These are phyloP conservation scores for Leccinum uliginosum DNA, from an alignment of 768 basidiomycete species.

Conservation along the genomic window DNA sequence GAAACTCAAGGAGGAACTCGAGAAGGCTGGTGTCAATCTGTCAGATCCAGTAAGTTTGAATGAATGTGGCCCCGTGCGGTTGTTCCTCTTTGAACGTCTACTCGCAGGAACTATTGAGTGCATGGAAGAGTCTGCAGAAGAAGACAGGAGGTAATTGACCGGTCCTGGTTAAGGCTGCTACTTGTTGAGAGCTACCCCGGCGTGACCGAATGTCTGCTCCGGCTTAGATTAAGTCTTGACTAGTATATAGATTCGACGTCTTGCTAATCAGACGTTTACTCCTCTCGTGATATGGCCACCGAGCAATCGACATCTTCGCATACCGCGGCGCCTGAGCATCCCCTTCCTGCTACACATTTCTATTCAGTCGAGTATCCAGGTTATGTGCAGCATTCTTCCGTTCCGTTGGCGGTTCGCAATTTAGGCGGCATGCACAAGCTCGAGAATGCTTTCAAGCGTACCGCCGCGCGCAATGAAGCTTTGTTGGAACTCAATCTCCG, in stretches of 20 bases:
- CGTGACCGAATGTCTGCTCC: neutral
- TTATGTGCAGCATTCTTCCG: slow-evolving; percentile 62
- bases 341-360: slow-evolving; percentile 56
- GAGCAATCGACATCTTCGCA: slow-evolving; percentile 11
- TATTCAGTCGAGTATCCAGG: slow-evolving; percentile 91
- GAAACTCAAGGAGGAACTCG: slow-evolving; percentile 44
- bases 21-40: slow-evolving; percentile 59
- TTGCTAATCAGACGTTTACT: slow-evolving; percentile 7
- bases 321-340: slow-evolving; percentile 34
- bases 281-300: slow-evolving; percentile 6
- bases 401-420: slow-evolving; percentile 55
- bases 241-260: neutral
- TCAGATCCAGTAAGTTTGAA: slow-evolving; percentile 43
- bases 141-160: slow-evolving; percentile 20
- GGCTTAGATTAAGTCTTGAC: neutral
- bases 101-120: slow-evolving; percentile 44
- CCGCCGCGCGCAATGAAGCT: slow-evolving; percentile 55
- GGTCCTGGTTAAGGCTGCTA: neutral
- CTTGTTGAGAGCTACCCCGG: neutral
- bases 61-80: neutral
- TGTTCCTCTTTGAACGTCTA: neutral
- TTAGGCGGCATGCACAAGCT: slow-evolving; percentile 69
- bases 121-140: slow-evolving; percentile 32
- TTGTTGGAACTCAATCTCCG: slow-evolving; percentile 75
- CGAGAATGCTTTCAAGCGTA: slow-evolving; percentile 73